phyloP scores from a whole-genome alignment of 352 stramenopile species.

The Aphanomyces stellatus region DNA sequence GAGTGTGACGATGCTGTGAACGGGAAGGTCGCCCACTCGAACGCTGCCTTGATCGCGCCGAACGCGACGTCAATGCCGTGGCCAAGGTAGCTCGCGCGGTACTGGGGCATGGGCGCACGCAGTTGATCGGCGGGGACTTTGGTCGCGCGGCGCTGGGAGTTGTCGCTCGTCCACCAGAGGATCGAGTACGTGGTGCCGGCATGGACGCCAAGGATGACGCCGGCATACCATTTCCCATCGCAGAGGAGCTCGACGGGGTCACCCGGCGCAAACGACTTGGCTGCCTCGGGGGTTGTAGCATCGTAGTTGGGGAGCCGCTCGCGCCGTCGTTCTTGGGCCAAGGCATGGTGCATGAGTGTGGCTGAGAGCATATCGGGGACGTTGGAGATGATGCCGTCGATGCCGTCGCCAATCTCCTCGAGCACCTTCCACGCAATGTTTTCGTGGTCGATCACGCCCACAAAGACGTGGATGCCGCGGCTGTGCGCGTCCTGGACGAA shows the following conservation, averaged over 20 bases:
- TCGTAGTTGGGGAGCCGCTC: neutral
- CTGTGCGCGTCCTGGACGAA: slow-evolving; percentile 10
- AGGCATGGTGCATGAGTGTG: slow-evolving; percentile 10
- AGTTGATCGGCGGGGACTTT: slow-evolving; percentile 1
- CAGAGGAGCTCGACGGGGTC: slow-evolving; percentile 58
- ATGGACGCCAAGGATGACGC: slow-evolving; percentile 55
- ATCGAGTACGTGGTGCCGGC: slow-evolving; percentile 49
- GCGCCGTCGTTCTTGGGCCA: neutral
- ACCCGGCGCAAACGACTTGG: slow-evolving; percentile 50
- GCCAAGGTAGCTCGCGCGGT: slow-evolving; percentile 15
- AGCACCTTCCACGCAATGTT: slow-evolving; percentile 12
- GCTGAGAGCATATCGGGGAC: neutral
- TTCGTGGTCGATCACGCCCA: neutral
- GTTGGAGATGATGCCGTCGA: slow-evolving; percentile 8
- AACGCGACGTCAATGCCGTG: slow-evolving; percentile 15
- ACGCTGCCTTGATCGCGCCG: neutral
- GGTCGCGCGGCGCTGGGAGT: slow-evolving; percentile 43
- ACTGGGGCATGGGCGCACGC: neutral
- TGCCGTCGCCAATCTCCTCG: neutral
- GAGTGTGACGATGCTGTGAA: neutral
- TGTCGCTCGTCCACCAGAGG: slow-evolving; percentile 72
- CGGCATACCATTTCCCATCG: slow-evolving; percentile 48
- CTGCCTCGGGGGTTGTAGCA: neutral
- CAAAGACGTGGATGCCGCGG: slow-evolving; percentile 13
- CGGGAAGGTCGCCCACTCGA: slow-evolving; percentile 4